Evolutionary conservation across 345 rosid genomes (phyloP).

Genomic region (Turnera subulata): DNA sequence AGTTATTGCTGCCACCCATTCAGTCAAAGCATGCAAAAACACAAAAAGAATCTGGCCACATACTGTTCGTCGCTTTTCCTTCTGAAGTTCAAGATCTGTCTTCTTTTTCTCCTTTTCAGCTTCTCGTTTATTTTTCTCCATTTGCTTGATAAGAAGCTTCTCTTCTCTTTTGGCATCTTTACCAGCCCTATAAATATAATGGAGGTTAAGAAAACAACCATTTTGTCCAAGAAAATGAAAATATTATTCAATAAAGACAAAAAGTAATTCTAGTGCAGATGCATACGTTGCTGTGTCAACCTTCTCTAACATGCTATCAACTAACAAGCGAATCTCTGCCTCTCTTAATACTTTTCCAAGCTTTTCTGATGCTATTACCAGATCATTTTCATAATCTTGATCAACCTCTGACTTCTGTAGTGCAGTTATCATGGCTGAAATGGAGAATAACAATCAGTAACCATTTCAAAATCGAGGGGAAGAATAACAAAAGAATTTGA

Average conservation of each 20-base stretch:
- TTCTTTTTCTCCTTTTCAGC: conserved; percentile 76
- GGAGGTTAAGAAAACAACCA: background rate
- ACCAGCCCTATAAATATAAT: conserved; percentile 40
- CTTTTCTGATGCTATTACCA: conserved; percentile 50
- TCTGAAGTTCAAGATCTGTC: conserved; percentile 55
- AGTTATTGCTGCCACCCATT: background rate
- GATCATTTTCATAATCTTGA: conserved; percentile 26
- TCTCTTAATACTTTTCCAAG: conserved; percentile 54
- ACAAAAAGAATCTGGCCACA: conserved; percentile 12
- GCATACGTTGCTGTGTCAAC: conserved; percentile 54
- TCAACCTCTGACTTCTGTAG: conserved; percentile 40
- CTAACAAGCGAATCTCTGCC: conserved; percentile 53
- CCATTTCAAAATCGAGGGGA: background rate
- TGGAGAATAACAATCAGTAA: conserved; percentile 17
- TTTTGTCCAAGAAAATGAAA: too few relatives aligned
- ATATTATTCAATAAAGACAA: background rate
- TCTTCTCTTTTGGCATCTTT: conserved; percentile 59
- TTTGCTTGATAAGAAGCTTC: conserved; percentile 53
- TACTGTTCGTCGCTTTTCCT: conserved; percentile 60
- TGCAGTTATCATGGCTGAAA: conserved; percentile 59
- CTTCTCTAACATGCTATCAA: conserved; percentile 51
- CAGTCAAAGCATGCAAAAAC: background rate
- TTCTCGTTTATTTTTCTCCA: conserved; percentile 65
- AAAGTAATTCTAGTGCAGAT: conserved; percentile 9
- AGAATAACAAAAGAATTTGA: too few relatives aligned